A percentile compares a stretch with the other conserved stretches of the same genome.
Conservation (phyloP, 805 yeast genomes). For the Maudiozyma turicensis region DNA sequence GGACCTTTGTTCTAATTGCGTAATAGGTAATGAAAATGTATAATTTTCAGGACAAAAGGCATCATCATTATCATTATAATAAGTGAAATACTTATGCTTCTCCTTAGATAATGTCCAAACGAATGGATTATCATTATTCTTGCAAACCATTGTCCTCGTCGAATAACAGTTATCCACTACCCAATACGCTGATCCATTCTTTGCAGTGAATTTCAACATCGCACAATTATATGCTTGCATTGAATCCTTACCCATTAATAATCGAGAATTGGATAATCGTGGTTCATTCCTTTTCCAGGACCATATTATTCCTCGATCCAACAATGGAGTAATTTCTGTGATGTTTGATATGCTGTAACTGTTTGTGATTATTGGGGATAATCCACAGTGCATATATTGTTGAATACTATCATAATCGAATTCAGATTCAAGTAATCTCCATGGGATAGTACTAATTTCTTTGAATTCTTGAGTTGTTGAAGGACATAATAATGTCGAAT, state of each 20-base stretch:
- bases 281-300: conserved; percentile 66
- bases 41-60: conserved; percentile 31
- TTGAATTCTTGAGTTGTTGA: conserved; percentile 5
- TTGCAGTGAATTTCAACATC: conserved; percentile 16
- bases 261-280: conserved; percentile 4
- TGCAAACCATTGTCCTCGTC: conserved; percentile 47
- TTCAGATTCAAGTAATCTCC: conserved; percentile 36
- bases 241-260: conserved; percentile 13
- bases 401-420: conserved; percentile 34
- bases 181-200: conserved; percentile 42
- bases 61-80: conserved; percentile 15
- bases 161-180: conserved; percentile 56
- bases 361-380: conserved; percentile 51
- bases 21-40: conserved; percentile 39
- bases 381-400: conserved; percentile 45
- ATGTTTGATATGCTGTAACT: conserved; percentile 15
- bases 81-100: conserved; percentile 36
- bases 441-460: conserved; percentile 17
- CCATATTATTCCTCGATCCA: conserved; percentile 44
- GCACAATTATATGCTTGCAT: conserved; percentile 40
- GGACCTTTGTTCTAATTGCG: conserved; percentile 38
- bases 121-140: conserved; percentile 30
- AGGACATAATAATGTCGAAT: conserved; percentile 18
- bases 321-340: conserved; percentile 24
- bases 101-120: conserved; percentile 36